Evolutionary conservation across 805 yeast species (phyloP), one percentile per base, ranked within the genome.

Genomic region (Torulaspora gathmanii): DNA sequence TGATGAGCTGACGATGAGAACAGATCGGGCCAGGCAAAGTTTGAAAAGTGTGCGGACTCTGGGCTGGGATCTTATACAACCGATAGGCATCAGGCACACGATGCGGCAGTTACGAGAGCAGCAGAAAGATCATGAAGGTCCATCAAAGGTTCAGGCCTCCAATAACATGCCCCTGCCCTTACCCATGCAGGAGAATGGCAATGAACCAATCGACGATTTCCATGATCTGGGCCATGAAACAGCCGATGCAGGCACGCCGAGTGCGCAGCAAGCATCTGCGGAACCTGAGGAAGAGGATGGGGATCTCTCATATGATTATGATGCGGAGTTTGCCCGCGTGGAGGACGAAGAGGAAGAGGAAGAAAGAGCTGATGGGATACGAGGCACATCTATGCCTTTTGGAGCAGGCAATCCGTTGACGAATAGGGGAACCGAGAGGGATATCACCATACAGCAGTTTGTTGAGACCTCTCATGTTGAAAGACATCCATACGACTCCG

Each of bases 51-150:
- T 78, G 25, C 65, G 74, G 6, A 67, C 67, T 4, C 54, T 73
- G 17, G 87, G 86, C 0, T 71, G 68, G 60, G 53, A 69, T 11
- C 69, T 68, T 44, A 56, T 83, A 45, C 68, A 69, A 35, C 88
- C 89, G 0, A 71, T 82, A 9, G 89, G 88, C 0, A 56, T 80
- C 8, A 69, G 70, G 2, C 78, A 73, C 58, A 82, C 86, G 0
- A 69, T 80, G 73, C 50, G 54, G 33, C 64, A 57, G 30, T 46
- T 59, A 51, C 58, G 58, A 25, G 67, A 59, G 34, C 61, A 57
- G 33, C 40, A 12, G 40, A 45, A 17, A 15, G 34, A 34, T 11
- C 44, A 26, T 11, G 45, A 46, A 16, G 35, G 16, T 4, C n/a
- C 15, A n/a, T 25, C 26, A 9, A 28, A 17, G 13, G 20, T 13